Percentiles rank a stretch among this genome's conserved stretches.
Evolutionary conservation across 371 early-diverging fungal genomes (phyloP).

Genomic region (Lichtheimia corymbifera): DNA sequence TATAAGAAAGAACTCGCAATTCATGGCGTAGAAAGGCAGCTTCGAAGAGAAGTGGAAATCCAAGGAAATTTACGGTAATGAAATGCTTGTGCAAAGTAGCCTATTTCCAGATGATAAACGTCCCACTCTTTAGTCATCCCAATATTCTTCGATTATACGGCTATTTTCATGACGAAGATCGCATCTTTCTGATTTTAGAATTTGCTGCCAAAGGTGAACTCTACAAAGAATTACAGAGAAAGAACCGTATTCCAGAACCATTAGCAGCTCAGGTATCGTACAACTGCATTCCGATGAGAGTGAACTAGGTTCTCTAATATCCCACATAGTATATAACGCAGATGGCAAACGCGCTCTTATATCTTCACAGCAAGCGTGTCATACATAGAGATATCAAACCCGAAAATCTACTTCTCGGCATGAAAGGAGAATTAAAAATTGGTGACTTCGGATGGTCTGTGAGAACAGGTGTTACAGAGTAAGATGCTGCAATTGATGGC

Average conservation of each 20-base stretch:
- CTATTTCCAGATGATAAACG: too few species aligned
- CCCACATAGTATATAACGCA: constrained; percentile 82
- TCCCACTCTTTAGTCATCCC: constrained; percentile 61
- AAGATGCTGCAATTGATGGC: constrained; percentile 4
- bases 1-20: constrained; percentile 80
- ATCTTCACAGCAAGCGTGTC: constrained; percentile 92
- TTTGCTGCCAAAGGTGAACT: constrained; percentile 95
- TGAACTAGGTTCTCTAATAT: not conserved
- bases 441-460: constrained; percentile 59
- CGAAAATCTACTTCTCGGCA: constrained; percentile 89
- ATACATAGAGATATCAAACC: constrained; percentile 98
- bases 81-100: too few species aligned
- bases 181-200: constrained; percentile 95
- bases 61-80: constrained; percentile 36
- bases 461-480: constrained; percentile 35
- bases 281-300: not conserved
- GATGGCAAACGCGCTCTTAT: constrained; percentile 72
- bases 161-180: constrained; percentile 93
- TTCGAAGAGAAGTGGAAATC: constrained; percentile 94
- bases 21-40: constrained; percentile 24
- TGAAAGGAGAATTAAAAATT: constrained; percentile 51
- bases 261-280: constrained; percentile 68
- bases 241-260: constrained; percentile 72
- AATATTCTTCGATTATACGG: constrained; percentile 94
- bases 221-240: constrained; percentile 80